phyloP scores from a whole-genome alignment of 306 rosid species.

The Cucurbita moschata region DNA sequence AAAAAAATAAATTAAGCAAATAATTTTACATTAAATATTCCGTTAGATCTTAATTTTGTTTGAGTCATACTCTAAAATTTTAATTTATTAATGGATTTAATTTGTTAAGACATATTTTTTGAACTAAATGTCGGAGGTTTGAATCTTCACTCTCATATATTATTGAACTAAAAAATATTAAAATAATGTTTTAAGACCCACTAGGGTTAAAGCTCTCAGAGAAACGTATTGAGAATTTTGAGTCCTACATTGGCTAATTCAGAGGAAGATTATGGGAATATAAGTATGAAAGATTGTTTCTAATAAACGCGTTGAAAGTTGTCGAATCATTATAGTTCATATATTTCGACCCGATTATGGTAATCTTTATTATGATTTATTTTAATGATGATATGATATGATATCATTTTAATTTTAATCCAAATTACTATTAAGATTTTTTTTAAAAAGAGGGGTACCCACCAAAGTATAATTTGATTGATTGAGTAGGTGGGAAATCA shows the following conservation, averaged over 20 bases:
- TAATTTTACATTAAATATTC: background rate
- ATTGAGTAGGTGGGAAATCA: background rate
- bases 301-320: background rate
- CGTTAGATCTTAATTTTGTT: background rate
- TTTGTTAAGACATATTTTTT: too few relatives aligned
- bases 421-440: background rate
- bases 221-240: too few relatives aligned
- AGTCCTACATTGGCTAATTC: too few relatives aligned
- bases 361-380: background rate
- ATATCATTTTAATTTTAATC: background rate
- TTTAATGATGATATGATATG: background rate
- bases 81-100: too few relatives aligned
- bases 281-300: too few relatives aligned
- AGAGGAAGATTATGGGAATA: too few relatives aligned
- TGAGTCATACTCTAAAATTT: too few relatives aligned
- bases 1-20: background rate
- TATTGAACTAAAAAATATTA: too few relatives aligned
- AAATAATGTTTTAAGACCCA: too few relatives aligned
- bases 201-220: too few relatives aligned
- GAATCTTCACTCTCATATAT: too few relatives aligned
- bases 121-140: too few relatives aligned
- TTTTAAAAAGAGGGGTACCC: background rate
- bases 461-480: background rate
- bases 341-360: background rate
- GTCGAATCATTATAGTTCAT: background rate